phyloP scores from a whole-genome alignment of 495 filamentous ascomycete species.

The Ramalina intermedia region DNA sequence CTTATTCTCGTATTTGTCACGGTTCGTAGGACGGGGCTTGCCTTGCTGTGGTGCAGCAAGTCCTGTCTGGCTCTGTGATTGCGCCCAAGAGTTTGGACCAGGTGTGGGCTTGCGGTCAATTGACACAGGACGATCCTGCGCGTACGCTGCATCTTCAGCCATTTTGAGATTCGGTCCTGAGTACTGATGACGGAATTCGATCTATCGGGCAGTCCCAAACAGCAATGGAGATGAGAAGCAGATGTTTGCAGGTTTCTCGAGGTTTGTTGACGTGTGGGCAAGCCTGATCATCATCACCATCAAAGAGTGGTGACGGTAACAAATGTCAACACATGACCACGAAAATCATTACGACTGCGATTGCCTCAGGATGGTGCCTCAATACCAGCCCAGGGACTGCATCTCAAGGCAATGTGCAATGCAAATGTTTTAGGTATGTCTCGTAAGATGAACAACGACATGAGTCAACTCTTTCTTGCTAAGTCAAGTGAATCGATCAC shows the following conservation, averaged over 20 bases:
- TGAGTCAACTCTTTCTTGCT: too few relatives aligned
- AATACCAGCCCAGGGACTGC: too few relatives aligned
- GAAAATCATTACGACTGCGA: too few relatives aligned
- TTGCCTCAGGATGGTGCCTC: too few relatives aligned
- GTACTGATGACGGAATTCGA: too few relatives aligned
- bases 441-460: too few relatives aligned
- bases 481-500: too few relatives aligned
- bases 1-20: slow-evolving; percentile 16
- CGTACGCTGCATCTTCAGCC: background rate
- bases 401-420: too few relatives aligned
- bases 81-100: slow-evolving; percentile 14
- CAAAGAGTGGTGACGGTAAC: background rate
- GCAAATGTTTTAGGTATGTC: too few relatives aligned
- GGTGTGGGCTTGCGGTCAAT: slow-evolving; percentile 5
- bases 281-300: background rate
- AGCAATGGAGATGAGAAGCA: too few relatives aligned
- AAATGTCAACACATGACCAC: background rate
- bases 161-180: background rate
- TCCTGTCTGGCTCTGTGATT: slow-evolving; percentile 3
- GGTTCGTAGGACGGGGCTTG: slow-evolving; percentile 6
- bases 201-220: too few relatives aligned
- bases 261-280: background rate
- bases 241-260: too few relatives aligned
- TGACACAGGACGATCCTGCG: slow-evolving; percentile 3
- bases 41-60: background rate